Evolutionary conservation across 108 stramenopile species (phyloP), one percentile per base, ranked within the genome.

Genomic region (Cylindrotheca fusiformis): DNA sequence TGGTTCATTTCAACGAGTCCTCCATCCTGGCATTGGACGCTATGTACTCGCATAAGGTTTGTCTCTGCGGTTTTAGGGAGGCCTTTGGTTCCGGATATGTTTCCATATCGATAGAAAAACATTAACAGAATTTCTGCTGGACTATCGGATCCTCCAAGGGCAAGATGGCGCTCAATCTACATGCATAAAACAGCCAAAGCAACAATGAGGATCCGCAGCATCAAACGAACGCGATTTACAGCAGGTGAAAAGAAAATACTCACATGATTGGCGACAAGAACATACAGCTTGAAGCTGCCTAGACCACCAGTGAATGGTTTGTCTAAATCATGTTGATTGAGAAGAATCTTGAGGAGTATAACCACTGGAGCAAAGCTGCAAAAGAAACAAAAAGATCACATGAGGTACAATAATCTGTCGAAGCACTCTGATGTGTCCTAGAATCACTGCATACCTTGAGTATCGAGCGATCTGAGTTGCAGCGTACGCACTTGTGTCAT

Each of bases 281-380:
- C 93, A 67, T 94, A 95, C 17, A 96, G 84, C 50, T 83, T 84
- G 76, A 83, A 97, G 8, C 85, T 87, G 5, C 96, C 96, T 2
- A 97, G 67, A 41, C 96, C 95, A 25, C 96, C 96, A 25, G 86
- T 89, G 64, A 94, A 97, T 10, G 96, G 95, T 59, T 91, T 90
- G 76, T 95, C 96, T 3, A 97, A 67, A 6, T 67, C 79, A 67
- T 84, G 79, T 61, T 95, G 93, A 26, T 67, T 58, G 67, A 95
- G 65, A 14, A 94, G 55, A 5, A 91, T 69, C 66, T 97, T 88
- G 31, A 93, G 65, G 4, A 88, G 17, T 24, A 88, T 24, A 0
- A 92, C 82, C 48, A 89, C 76, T 14, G 82, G 59, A 27, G 87
- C 74, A 84, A 91, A 91, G 57, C 83, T 80, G 50, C 23, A 66